phyloP scores from a whole-genome alignment of 2,329 filamentous ascomycete genomes.

The Xylogone sp. region DNA sequence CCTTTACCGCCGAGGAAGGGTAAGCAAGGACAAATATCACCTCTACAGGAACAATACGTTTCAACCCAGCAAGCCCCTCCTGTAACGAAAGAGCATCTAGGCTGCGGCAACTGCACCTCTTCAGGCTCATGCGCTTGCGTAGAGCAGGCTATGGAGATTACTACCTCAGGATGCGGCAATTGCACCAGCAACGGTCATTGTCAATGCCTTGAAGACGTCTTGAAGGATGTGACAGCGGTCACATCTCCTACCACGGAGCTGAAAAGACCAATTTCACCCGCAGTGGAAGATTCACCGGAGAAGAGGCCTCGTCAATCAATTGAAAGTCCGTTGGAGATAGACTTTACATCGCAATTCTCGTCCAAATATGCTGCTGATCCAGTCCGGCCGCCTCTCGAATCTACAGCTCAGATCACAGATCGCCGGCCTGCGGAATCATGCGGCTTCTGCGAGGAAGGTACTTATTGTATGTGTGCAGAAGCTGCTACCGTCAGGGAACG shows the following conservation, averaged over 20 bases:
- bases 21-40: slow-evolving; percentile 16
- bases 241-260: slow-evolving; percentile 12
- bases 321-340: slow-evolving; percentile 57
- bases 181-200: slow-evolving; percentile 62
- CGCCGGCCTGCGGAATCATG: slow-evolving; percentile 60
- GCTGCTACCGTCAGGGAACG: slow-evolving; percentile 31
- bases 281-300: slow-evolving; percentile 30
- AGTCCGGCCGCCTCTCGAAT: slow-evolving; percentile 19
- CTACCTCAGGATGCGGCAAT: slow-evolving; percentile 57
- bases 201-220: slow-evolving; percentile 50
- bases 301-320: slow-evolving; percentile 54
- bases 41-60: slow-evolving; percentile 14
- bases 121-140: slow-evolving; percentile 54
- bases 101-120: slow-evolving; percentile 54
- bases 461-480: slow-evolving; percentile 79
- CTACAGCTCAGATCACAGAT: slow-evolving; percentile 21
- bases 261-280: slow-evolving; percentile 29
- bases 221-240: slow-evolving; percentile 12
- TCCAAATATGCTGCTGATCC: slow-evolving; percentile 28
- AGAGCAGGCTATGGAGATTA: slow-evolving; percentile 52
- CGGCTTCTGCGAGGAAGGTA: slow-evolving; percentile 79
- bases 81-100: slow-evolving; percentile 23
- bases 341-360: slow-evolving; percentile 67
- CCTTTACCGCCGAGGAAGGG: slow-evolving; percentile 32
- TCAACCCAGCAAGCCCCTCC: slow-evolving; percentile 25